Evolutionary conservation across 768 basidiomycete species (phyloP).

Genomic region (Multifurca ochricompacta): DNA sequence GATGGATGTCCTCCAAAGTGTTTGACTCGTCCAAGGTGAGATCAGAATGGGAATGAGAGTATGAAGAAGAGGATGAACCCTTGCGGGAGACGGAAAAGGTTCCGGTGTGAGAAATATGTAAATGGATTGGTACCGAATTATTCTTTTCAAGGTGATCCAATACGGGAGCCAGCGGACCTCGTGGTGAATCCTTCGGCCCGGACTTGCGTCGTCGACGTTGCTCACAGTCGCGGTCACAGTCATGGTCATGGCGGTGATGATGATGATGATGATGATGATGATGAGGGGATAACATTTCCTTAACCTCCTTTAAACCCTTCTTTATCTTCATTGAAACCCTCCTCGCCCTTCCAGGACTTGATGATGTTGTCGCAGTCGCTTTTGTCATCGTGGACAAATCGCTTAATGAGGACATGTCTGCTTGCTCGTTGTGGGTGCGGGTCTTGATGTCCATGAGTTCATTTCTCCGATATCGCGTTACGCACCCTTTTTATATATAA

Average conservation of each 20-base stretch:
- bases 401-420: constrained; percentile 1
- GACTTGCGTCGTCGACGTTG: constrained; percentile 3
- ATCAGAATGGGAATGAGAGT: constrained; percentile 7
- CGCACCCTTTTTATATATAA: not conserved
- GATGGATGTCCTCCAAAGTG: not conserved
- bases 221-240: not conserved
- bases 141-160: constrained; percentile 9
- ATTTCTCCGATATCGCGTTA: not conserved
- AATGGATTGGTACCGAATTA: constrained; percentile 23
- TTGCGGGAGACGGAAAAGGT: constrained; percentile 37
- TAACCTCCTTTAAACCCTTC: constrained; percentile 21
- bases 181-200: constrained; percentile 11
- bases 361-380: not conserved
- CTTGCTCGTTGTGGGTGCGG: not conserved
- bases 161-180: constrained; percentile 14
- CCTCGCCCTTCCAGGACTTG: constrained; percentile 11
- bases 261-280: constrained; percentile 3
- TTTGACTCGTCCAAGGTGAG: constrained; percentile 13
- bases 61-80: constrained; percentile 28
- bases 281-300: constrained; percentile 16
- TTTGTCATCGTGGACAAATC: not conserved
- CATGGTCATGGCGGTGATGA: not conserved
- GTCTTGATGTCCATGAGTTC: constrained; percentile 1
- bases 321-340: constrained; percentile 22
- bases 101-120: constrained; percentile 28